A percentile compares a stretch with the other conserved stretches of the same genome.
These are phyloP conservation scores for Butyriboletus loyo DNA, from an alignment of 768 basidiomycete genomes.

Conservation along the genomic window DNA sequence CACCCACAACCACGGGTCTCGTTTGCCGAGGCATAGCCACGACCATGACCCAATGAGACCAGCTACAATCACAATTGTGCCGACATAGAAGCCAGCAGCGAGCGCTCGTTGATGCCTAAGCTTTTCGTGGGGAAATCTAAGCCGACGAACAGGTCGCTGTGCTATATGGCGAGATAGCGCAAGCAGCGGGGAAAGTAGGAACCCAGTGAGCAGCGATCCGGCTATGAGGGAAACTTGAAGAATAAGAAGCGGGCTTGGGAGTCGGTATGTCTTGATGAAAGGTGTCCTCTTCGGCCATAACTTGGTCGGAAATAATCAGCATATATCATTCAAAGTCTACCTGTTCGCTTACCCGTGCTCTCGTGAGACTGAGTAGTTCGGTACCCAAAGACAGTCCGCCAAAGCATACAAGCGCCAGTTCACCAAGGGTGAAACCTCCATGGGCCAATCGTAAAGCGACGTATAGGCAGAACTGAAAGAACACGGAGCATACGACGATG, in stretches of 20 bases:
- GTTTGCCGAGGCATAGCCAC: slow-evolving; percentile 74
- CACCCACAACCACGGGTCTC: slow-evolving; percentile 88
- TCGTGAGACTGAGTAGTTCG: slow-evolving; percentile 83
- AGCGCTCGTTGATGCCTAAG: slow-evolving; percentile 76
- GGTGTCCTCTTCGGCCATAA: slow-evolving; percentile 77
- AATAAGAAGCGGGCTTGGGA: slow-evolving; percentile 87
- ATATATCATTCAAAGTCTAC: background rate
- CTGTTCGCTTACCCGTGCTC: slow-evolving; percentile 59
- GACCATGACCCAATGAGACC: slow-evolving; percentile 91
- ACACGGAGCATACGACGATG: slow-evolving; percentile 64
- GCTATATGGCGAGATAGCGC: slow-evolving; percentile 90
- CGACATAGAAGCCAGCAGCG: slow-evolving; percentile 81
- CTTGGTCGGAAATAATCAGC: slow-evolving; percentile 36
- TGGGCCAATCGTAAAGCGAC: slow-evolving; percentile 86
- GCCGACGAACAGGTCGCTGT: slow-evolving; percentile 75
- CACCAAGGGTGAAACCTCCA: slow-evolving; percentile 93
- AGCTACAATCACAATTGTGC: slow-evolving; percentile 71
- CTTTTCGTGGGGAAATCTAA: slow-evolving; percentile 81
- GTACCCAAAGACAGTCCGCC: slow-evolving; percentile 84
- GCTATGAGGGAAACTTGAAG: slow-evolving; percentile 93
- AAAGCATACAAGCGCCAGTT: slow-evolving; percentile 84
- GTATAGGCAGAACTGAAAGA: slow-evolving; percentile 92
- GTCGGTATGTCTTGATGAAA: slow-evolving; percentile 87
- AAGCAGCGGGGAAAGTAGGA: slow-evolving; percentile 90
- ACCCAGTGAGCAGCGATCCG: slow-evolving; percentile 89